Conservation (phyloP, 495 filamentous ascomycete species). For the Letharia columbiana region DNA sequence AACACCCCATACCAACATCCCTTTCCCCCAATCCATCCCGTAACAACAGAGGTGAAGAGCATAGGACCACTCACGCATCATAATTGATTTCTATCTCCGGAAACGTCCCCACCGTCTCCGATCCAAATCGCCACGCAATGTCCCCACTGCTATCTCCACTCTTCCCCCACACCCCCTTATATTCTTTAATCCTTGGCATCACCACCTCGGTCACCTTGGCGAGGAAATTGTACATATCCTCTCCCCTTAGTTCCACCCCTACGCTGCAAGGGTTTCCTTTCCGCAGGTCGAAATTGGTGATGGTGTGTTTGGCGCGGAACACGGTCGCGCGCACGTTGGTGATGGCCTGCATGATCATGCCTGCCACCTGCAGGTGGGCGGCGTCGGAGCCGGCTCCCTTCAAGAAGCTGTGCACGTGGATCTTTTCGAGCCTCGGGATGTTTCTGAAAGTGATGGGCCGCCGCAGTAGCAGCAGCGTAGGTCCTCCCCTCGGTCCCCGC, state of each 20-base stretch:
- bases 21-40: background rate
- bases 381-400: constrained; percentile 44
- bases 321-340: constrained; percentile 66
- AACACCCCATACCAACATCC: background rate
- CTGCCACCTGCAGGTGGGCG: constrained; percentile 65
- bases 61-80: constrained; percentile 58
- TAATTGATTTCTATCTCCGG: constrained; percentile 91
- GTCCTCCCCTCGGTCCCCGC: constrained; percentile 68
- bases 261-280: constrained; percentile 50
- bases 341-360: constrained; percentile 76
- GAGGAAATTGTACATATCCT: constrained; percentile 81
- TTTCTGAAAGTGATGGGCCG: constrained; percentile 76
- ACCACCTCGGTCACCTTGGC: constrained; percentile 80
- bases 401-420: constrained; percentile 71
- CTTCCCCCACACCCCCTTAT: constrained; percentile 66
- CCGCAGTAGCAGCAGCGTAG: constrained; percentile 59
- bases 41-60: background rate
- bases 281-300: constrained; percentile 54
- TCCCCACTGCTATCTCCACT: constrained; percentile 82
- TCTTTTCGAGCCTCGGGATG: constrained; percentile 68
- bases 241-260: constrained; percentile 62
- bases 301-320: constrained; percentile 56
- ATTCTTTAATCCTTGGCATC: constrained; percentile 90
- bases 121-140: constrained; percentile 66
- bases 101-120: constrained; percentile 67